These are phyloP conservation scores for Smittium mucronatum DNA, from an alignment of 371 early-diverging fungal genomes.

Conservation along the genomic window DNA sequence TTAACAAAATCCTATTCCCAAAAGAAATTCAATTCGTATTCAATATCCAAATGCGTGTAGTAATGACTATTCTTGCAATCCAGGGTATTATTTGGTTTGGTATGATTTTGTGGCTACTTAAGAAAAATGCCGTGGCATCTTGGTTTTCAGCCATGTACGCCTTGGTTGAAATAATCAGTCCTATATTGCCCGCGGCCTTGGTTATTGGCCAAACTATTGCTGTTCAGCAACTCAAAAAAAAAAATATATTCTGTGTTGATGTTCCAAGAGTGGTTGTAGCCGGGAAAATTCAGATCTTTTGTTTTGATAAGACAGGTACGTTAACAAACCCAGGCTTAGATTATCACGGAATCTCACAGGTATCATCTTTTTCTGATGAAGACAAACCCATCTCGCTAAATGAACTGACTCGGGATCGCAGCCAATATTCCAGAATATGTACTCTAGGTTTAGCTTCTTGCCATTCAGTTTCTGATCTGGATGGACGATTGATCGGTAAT, in stretches of 20 bases:
- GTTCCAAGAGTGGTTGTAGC: conserved; percentile 57
- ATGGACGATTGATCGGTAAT: conserved; percentile 66
- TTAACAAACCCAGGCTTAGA: conserved; percentile 63
- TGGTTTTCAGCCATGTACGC: conserved; percentile 52
- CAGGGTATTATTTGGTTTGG: conserved; percentile 46
- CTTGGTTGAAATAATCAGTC: conserved; percentile 55
- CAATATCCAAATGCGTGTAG: conserved; percentile 54
- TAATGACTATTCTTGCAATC: conserved; percentile 41
- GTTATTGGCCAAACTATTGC: conserved; percentile 85
- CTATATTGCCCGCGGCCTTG: conserved; percentile 61
- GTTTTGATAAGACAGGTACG: conserved; percentile 74
- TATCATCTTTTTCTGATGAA: conserved; percentile 19
- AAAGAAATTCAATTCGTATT: conserved; percentile 54
- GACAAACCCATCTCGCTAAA: conserved; percentile 13
- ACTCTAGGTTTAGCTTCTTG: conserved; percentile 53
- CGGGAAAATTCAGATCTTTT: conserved; percentile 83
- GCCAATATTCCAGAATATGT: conserved; percentile 24
- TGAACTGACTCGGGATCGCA: conserved; percentile 16
- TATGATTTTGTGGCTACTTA: conserved; percentile 46
- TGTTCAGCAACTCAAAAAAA: conserved; percentile 47
- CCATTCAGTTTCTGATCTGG: conserved; percentile 63
- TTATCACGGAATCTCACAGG: conserved; percentile 31
- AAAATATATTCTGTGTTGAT: conserved; percentile 57
- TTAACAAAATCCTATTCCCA: conserved; percentile 67
- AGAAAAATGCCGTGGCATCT: conserved; percentile 38